Conservation (phyloP, 192 early-diverging fungal genomes). For the Umbelopsis sp. region DNA sequence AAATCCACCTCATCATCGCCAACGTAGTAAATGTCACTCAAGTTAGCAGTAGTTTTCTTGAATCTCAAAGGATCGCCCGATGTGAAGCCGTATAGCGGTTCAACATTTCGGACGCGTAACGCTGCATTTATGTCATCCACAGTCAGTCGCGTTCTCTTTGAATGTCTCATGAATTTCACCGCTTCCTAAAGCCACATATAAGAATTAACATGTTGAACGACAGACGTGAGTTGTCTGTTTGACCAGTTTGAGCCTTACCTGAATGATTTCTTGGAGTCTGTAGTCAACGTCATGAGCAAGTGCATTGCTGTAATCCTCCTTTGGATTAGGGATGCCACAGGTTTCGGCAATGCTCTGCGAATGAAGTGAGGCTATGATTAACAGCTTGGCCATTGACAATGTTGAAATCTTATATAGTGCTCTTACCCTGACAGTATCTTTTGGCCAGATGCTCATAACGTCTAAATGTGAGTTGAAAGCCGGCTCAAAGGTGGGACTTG, state of each 20-base stretch:
- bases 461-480: not conserved
- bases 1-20: slow-evolving; percentile 96
- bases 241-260: slow-evolving; percentile 43
- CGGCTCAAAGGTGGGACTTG: not conserved
- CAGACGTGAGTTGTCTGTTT: not conserved
- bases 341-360: slow-evolving; percentile 81
- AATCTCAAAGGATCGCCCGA: slow-evolving; percentile 70
- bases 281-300: slow-evolving; percentile 95
- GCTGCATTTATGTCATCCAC: slow-evolving; percentile 92
- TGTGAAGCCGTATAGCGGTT: slow-evolving; percentile 94
- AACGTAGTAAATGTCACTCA: slow-evolving; percentile 80
- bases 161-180: slow-evolving; percentile 96
- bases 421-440: slow-evolving; percentile 58
- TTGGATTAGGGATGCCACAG: slow-evolving; percentile 78
- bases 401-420: not conserved
- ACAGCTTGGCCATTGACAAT: slow-evolving; percentile 14
- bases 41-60: slow-evolving; percentile 64
- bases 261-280: slow-evolving; percentile 88
- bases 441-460: slow-evolving; percentile 54
- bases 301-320: slow-evolving; percentile 83
- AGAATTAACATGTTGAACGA: not conserved
- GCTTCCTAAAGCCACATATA: slow-evolving; percentile 68
- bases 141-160: slow-evolving; percentile 77
- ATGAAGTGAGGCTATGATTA: not conserved
- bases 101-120: slow-evolving; percentile 87